phyloP scores from a whole-genome alignment of 352 stramenopile species.

The Globisporangium iwayamae region DNA sequence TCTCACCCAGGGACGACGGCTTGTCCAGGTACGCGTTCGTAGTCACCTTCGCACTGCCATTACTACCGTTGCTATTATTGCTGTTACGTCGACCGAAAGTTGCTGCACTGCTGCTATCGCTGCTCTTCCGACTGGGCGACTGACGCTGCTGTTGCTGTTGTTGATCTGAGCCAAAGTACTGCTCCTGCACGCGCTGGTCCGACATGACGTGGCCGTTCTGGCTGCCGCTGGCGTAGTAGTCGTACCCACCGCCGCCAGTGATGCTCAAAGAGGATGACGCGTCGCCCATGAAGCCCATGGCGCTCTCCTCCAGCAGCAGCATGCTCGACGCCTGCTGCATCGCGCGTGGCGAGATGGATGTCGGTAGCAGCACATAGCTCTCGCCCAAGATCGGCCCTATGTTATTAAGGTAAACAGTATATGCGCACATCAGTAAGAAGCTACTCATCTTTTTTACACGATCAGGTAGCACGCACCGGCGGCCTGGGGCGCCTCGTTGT shows the following conservation, averaged over 20 bases:
- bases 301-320: slow-evolving; percentile 39
- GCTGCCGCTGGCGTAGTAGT: slow-evolving; percentile 18
- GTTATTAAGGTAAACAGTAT: background rate
- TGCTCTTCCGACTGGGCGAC: background rate
- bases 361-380: slow-evolving; percentile 74
- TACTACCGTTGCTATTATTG: slow-evolving; percentile 15
- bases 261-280: slow-evolving; percentile 19
- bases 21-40: slow-evolving; percentile 18
- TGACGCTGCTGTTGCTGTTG: slow-evolving; percentile 11
- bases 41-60: slow-evolving; percentile 19
- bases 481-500: slow-evolving; percentile 25
- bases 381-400: slow-evolving; percentile 43
- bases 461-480: slow-evolving; percentile 21
- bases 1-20: slow-evolving; percentile 38
- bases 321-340: slow-evolving; percentile 30
- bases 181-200: slow-evolving; percentile 15
- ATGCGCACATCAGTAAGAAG: background rate
- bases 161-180: slow-evolving; percentile 28
- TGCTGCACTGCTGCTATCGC: slow-evolving; percentile 6
- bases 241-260: background rate
- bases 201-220: slow-evolving; percentile 2
- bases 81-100: slow-evolving; percentile 15
- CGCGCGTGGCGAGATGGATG: slow-evolving; percentile 47
- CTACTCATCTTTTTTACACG: background rate
- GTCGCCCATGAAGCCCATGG: slow-evolving; percentile 11